A percentile compares a stretch with the other conserved stretches of the same genome.
These are phyloP conservation scores for Millerozyma miso DNA, from an alignment of 805 yeast species.

Conservation along the genomic window DNA sequence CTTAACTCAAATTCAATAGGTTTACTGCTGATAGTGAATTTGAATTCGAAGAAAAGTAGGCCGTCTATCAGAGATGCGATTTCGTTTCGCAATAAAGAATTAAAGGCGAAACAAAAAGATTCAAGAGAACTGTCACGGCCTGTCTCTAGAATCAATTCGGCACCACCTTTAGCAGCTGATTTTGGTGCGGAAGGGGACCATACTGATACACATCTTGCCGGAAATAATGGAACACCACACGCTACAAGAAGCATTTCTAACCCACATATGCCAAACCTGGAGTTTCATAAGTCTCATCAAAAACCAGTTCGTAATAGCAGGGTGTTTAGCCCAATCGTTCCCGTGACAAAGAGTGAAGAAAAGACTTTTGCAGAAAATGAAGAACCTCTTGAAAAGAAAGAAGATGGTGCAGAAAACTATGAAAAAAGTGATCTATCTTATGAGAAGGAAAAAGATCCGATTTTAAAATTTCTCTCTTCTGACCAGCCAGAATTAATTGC, in stretches of 20 bases:
- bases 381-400: neutral
- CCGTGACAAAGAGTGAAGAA: neutral
- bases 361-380: neutral
- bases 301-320: neutral
- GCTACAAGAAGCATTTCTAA: neutral
- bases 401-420: neutral
- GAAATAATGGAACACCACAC: neutral
- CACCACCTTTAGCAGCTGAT: neutral
- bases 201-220: neutral
- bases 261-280: neutral
- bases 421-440: slow-evolving; percentile 5
- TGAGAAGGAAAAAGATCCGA: slow-evolving; percentile 29
- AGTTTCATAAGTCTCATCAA: neutral
- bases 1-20: slow-evolving; percentile 8
- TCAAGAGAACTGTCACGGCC: slow-evolving; percentile 17
- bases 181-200: neutral
- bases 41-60: slow-evolving; percentile 21
- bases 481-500: slow-evolving; percentile 21
- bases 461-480: slow-evolving; percentile 32
- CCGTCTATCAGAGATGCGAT: slow-evolving; percentile 49
- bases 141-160: slow-evolving; percentile 13
- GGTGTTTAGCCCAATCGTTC: neutral
- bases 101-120: slow-evolving; percentile 21
- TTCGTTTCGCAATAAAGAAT: slow-evolving; percentile 39
- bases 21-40: neutral